phyloP scores from a whole-genome alignment of 2,329 filamentous ascomycete species.

The Aureobasidium lini region DNA sequence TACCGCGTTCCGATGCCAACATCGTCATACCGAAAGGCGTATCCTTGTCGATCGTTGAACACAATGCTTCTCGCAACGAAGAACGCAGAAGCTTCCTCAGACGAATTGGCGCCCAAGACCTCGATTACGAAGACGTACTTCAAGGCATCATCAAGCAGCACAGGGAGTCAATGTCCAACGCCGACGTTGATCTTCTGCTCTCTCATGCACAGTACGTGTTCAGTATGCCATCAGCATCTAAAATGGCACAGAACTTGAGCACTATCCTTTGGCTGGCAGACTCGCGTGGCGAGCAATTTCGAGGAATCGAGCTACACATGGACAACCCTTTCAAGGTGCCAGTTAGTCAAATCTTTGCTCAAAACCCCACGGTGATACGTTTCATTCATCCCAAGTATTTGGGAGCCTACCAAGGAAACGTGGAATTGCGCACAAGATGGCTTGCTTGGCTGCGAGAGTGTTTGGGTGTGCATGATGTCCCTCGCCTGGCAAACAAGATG shows the following conservation, averaged over 20 bases:
- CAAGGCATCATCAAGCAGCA: neutral
- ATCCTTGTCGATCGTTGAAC: conserved; percentile 10
- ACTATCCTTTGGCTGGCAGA: neutral
- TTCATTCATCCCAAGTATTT: conserved; percentile 11
- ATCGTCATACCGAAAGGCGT: conserved; percentile 14
- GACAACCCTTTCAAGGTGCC: neutral
- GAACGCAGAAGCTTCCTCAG: neutral
- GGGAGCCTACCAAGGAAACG: neutral
- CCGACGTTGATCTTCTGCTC: neutral
- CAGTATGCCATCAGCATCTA: neutral
- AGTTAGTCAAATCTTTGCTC: neutral
- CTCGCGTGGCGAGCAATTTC: neutral
- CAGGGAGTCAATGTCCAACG: neutral
- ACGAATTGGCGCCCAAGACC: neutral
- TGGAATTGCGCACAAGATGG: neutral
- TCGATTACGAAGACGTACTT: neutral
- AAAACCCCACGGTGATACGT: neutral
- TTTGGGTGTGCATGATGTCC: neutral
- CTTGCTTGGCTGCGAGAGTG: neutral
- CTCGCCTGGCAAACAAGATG: neutral
- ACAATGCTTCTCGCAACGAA: neutral
- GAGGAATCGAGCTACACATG: conserved; percentile 1
- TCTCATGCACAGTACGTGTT: neutral
- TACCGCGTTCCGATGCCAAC: conserved; percentile 6
- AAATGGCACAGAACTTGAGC: neutral